phyloP scores from a whole-genome alignment of 1,139 yeast species.

The Arxiozyma slooffiae region DNA sequence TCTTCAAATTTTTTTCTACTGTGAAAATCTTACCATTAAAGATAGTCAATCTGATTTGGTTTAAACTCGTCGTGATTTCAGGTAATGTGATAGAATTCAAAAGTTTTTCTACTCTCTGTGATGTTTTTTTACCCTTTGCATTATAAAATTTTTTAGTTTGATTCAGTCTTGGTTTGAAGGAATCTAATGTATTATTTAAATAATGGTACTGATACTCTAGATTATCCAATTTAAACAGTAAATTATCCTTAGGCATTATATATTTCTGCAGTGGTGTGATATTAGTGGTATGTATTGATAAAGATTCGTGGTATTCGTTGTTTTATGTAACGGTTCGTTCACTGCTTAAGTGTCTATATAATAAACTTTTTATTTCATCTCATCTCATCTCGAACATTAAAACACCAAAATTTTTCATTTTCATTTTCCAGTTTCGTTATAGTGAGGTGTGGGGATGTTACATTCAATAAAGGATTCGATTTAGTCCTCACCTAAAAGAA shows the following conservation, averaged over 20 bases:
- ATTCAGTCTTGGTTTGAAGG: constrained; percentile 41
- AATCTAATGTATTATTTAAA: constrained; percentile 21
- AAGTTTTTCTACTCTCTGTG: constrained; percentile 32
- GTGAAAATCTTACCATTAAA: constrained; percentile 46
- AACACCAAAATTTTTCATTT: background rate
- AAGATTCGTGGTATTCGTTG: background rate
- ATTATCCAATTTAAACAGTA: constrained; percentile 31
- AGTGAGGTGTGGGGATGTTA: background rate
- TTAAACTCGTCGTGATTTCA: constrained; percentile 39
- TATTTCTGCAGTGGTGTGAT: background rate
- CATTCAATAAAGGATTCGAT: too few relatives aligned
- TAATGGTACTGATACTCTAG: constrained; percentile 30
- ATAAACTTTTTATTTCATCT: background rate
- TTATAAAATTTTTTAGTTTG: constrained; percentile 42
- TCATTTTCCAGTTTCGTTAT: too few relatives aligned
- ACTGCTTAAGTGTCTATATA: background rate
- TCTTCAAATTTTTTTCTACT: constrained; percentile 35
- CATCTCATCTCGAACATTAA: background rate
- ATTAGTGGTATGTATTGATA: background rate
- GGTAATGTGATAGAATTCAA: constrained; percentile 32
- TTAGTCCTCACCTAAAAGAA: too few relatives aligned
- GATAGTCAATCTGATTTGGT: constrained; percentile 38
- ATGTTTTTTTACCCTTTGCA: constrained; percentile 39
- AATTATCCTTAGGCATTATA: constrained; percentile 28
- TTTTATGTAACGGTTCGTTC: background rate